A percentile compares a stretch with the other conserved stretches of the same genome.
These are phyloP conservation scores for Serpula lacrymans DNA, from an alignment of 768 basidiomycete genomes.

Conservation along the genomic window DNA sequence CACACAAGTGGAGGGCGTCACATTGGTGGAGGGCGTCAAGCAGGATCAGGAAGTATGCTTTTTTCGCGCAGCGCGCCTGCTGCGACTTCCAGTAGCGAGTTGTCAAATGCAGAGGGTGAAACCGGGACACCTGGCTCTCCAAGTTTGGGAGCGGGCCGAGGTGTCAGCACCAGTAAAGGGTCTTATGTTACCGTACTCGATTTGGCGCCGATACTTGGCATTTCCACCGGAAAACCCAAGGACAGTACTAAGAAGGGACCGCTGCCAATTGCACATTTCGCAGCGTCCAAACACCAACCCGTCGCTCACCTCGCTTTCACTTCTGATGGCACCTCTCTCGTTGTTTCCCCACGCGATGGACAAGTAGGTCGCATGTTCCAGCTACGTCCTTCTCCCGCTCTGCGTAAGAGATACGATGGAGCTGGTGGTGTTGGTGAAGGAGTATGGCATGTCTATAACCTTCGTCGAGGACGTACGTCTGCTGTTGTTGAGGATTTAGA, in stretches of 20 bases:
- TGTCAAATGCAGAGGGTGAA: too few relatives aligned
- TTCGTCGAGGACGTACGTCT: conserved; percentile 68
- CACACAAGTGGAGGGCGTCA: conserved; percentile 15
- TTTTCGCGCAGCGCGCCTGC: conserved; percentile 67
- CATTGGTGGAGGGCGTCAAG: conserved; percentile 15
- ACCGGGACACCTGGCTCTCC: conserved; percentile 2
- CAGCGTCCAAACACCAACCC: conserved; percentile 44
- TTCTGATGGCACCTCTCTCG: conserved; percentile 48
- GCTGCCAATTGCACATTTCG: conserved; percentile 43
- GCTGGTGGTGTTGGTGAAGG: conserved; percentile 4
- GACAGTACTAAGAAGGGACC: conserved; percentile 12
- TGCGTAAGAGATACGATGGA: not conserved
- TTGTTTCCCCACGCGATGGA: conserved; percentile 53
- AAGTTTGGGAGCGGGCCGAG: conserved; percentile 10
- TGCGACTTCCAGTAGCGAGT: conserved; percentile 24
- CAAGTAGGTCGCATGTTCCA: conserved; percentile 50
- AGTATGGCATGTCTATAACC: conserved; percentile 58
- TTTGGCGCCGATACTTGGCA: conserved; percentile 38
- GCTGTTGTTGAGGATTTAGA: conserved; percentile 56
- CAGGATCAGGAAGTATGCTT: conserved; percentile 31
- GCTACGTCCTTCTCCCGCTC: conserved; percentile 25
- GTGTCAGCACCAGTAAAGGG: conserved; percentile 31
- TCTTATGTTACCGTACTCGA: conserved; percentile 58
- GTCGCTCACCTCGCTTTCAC: conserved; percentile 49
- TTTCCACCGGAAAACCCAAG: not conserved